Evolutionary conservation across 2,329 filamentous ascomycete species (phyloP).

Genomic region (Colletotrichum neosansevieriae): DNA sequence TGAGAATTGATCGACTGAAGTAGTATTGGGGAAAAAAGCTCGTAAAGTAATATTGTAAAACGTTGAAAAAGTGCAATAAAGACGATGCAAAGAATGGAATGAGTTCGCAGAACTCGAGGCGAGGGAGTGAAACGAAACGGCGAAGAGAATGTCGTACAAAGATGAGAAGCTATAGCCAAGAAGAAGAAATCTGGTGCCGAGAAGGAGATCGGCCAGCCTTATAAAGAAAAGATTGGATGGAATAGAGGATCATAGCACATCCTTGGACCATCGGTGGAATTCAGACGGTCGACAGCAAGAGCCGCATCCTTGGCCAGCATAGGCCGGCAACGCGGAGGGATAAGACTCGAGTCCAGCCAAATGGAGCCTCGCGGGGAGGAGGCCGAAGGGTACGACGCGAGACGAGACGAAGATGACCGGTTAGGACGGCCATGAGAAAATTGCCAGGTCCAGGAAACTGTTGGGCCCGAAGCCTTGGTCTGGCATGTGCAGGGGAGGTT

Average conservation of each 20-base stretch:
- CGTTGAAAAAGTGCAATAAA: conserved; percentile 5
- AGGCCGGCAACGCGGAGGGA: not conserved
- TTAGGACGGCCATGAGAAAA: conserved; percentile 3
- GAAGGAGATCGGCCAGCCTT: conserved; percentile 25
- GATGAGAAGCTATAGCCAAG: conserved; percentile 34
- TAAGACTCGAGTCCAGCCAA: conserved; percentile 8
- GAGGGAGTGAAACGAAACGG: conserved; percentile 38
- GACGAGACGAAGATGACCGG: conserved; percentile 27
- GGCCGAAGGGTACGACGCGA: conserved; percentile 11
- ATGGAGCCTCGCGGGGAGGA: not conserved
- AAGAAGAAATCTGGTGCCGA: conserved; percentile 10
- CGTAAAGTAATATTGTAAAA: not conserved
- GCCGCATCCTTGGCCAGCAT: conserved; percentile 14
- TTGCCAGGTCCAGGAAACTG: conserved; percentile 24
- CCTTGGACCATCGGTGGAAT: conserved; percentile 20
- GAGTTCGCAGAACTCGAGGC: conserved; percentile 41
- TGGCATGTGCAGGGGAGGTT: conserved; percentile 14
- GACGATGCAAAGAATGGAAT: conserved; percentile 42
- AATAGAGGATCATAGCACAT: conserved; percentile 17
- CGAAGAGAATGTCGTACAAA: conserved; percentile 32
- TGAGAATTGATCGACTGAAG: conserved; percentile 23
- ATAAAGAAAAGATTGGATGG: conserved; percentile 32
- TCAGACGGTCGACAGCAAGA: conserved; percentile 29
- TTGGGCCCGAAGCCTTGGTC: conserved; percentile 16
- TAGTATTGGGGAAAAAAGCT: not conserved